Evolutionary conservation across 1,139 yeast genomes (phyloP).

Genomic region (Suhomyces kunorum): DNA sequence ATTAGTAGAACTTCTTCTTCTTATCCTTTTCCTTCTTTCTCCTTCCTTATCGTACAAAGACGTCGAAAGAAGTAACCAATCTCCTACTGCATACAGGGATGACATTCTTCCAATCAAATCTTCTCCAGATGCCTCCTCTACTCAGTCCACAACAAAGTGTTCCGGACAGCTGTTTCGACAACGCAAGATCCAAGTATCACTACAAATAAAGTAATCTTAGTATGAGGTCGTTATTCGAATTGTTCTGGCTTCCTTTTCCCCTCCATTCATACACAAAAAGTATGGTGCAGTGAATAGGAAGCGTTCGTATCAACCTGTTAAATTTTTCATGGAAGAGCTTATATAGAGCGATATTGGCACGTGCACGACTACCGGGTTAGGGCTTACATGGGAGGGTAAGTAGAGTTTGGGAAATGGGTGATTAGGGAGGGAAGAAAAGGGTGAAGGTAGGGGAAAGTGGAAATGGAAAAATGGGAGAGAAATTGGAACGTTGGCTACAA

Average conservation of each 20-base stretch:
- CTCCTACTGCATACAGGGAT: too few relatives aligned
- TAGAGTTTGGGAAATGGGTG: too few relatives aligned
- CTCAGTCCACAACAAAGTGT: neutral
- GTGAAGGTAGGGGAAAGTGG: too few relatives aligned
- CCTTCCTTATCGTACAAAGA: too few relatives aligned
- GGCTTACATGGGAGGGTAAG: too few relatives aligned
- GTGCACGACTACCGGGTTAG: slow-evolving; percentile 6
- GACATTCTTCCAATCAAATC: neutral
- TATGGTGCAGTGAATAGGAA: slow-evolving; percentile 64
- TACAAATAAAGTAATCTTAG: slow-evolving; percentile 27
- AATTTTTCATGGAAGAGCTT: slow-evolving; percentile 7
- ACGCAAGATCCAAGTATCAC: slow-evolving; percentile 41
- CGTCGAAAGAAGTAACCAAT: too few relatives aligned
- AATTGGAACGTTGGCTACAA: too few relatives aligned
- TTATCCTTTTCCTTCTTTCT: too few relatives aligned
- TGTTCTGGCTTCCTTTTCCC: slow-evolving; percentile 46
- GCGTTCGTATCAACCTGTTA: slow-evolving; percentile 52
- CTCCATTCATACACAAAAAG: slow-evolving; percentile 50
- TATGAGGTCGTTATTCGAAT: slow-evolving; percentile 43
- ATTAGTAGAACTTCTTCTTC: too few relatives aligned
- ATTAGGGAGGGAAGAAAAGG: too few relatives aligned
- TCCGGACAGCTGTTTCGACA: slow-evolving; percentile 29
- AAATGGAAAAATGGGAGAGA: too few relatives aligned
- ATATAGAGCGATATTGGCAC: slow-evolving; percentile 3
- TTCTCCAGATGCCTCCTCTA: too few relatives aligned